These are phyloP conservation scores for Corymbia calophylla DNA, from an alignment of 441 rosid genomes.

Conservation along the genomic window DNA sequence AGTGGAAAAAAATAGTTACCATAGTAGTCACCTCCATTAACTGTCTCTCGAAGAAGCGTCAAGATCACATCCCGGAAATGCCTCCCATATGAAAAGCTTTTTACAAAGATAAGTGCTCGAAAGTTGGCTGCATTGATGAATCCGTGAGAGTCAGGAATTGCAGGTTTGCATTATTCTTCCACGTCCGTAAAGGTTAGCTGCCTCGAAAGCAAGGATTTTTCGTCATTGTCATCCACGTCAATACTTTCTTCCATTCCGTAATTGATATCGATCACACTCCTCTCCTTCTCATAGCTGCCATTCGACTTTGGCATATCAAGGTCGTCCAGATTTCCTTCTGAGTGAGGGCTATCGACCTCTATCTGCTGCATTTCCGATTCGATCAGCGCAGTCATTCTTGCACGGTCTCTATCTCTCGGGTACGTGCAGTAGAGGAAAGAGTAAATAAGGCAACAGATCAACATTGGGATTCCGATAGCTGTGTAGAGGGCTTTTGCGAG, in stretches of 20 bases:
- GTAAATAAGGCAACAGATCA: slow-evolving; percentile 47
- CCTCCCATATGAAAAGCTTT: background rate
- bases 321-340: background rate
- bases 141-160: background rate
- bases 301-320: slow-evolving; percentile 2
- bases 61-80: background rate
- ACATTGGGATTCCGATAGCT: slow-evolving; percentile 59
- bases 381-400: slow-evolving; percentile 46
- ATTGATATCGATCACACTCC: slow-evolving; percentile 8
- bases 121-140: background rate
- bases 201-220: slow-evolving; percentile 37
- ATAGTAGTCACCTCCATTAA: background rate
- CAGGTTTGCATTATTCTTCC: background rate
- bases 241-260: slow-evolving; percentile 14
- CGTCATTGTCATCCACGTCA: slow-evolving; percentile 36
- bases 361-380: slow-evolving; percentile 55
- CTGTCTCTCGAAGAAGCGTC: background rate
- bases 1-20: background rate
- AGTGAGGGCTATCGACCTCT: slow-evolving; percentile 4
- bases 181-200: slow-evolving; percentile 18
- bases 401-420: slow-evolving; percentile 51
- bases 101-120: background rate
- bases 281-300: slow-evolving; percentile 7
- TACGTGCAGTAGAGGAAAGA: slow-evolving; percentile 52
- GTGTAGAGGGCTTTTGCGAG: slow-evolving; percentile 57